Base-by-base conservation (phyloP, 257 asterid species). In the Salvia splendens region DNA sequence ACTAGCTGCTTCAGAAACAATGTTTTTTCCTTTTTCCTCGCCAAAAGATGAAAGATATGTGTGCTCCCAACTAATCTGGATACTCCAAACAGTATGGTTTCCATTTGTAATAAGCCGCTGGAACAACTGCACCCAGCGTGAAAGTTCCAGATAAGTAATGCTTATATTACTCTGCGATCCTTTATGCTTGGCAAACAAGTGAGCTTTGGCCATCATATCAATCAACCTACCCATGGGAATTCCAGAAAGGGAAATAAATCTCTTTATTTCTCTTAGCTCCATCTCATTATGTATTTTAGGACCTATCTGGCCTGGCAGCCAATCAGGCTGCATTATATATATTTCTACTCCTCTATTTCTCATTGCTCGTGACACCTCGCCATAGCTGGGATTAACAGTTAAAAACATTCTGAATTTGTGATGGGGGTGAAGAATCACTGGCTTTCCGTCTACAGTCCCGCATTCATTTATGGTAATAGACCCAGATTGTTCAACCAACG, bases 321-420 rank as follows among this genome's bases (percentile, higher is more conserved):
- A 81, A 64, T 69, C 41, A 64, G 95, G 89, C 64, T 80, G 87
- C 99, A 88, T 88, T 80, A 94, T 51, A 75, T 64, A 88, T 79
- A 91, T 75, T 80, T 94, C 99, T 38, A 94, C 92, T 38, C 97
- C 99, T 82, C 99, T 81, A 69, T 94, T 94, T 73, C 99, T 79
- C 99, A 94, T 94, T 67, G 99, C 99, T 71, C 99, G 86, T 62
- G 99, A 94, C 45, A 94, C 96, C 73, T 94, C 99, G 66, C 99
- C 99, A 69, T 77, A 74, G 83, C 75, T 76, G 64, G 99, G 97
- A 75, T 91, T 87, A 15, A 94, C 93, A 15, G 99, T 94, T 68
- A 94, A 82, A 78, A 94, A 94, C 99, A 94, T 85, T 58, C 97
- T 88, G 64, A 94, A 94, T 61, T 81, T 82, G 61, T 93, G 89